phyloP scores from a whole-genome alignment of 164 flowering plant genomes.

The Stephania japonica region DNA sequence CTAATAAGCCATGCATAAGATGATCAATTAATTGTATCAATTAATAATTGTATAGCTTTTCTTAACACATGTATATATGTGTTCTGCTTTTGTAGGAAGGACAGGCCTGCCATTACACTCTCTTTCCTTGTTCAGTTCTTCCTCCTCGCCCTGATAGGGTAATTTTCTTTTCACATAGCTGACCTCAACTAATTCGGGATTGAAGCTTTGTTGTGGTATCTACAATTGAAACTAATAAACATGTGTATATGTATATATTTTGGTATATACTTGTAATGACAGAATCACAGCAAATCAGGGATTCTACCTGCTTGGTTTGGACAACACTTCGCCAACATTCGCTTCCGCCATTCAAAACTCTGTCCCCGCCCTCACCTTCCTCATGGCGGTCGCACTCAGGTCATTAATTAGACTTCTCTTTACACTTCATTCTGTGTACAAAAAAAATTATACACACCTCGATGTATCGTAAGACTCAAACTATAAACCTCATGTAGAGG shows the following conservation, averaged over 20 bases:
- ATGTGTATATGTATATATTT: too few species aligned
- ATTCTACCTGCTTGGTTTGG: constrained; percentile 91
- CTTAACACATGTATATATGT: background rate
- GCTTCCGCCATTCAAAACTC: constrained; percentile 98
- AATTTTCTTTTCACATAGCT: constrained; percentile 2
- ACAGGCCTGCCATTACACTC: constrained; percentile 65
- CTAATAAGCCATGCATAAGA: too few species aligned
- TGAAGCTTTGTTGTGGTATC: too few species aligned
- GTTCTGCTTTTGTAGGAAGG: constrained; percentile 53
- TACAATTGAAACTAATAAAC: too few species aligned
- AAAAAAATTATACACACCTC: too few species aligned
- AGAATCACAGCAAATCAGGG: constrained; percentile 99
- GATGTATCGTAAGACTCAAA: too few species aligned
- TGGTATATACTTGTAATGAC: constrained; percentile 8
- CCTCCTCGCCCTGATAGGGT: constrained; percentile 88
- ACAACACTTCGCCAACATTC: constrained; percentile 93
- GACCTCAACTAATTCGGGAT: too few species aligned
- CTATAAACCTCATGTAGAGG: background rate
- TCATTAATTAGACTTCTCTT: background rate
- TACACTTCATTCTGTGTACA: too few species aligned
- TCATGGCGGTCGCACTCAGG: constrained; percentile 94
- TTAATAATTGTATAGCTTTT: background rate
- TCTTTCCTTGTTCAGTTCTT: constrained; percentile 78
- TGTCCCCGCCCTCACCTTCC: constrained; percentile 96
- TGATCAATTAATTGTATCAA: background rate